Evolutionary conservation across 2,329 filamentous ascomycete species (phyloP).

Genomic region (Onygenales sp.): DNA sequence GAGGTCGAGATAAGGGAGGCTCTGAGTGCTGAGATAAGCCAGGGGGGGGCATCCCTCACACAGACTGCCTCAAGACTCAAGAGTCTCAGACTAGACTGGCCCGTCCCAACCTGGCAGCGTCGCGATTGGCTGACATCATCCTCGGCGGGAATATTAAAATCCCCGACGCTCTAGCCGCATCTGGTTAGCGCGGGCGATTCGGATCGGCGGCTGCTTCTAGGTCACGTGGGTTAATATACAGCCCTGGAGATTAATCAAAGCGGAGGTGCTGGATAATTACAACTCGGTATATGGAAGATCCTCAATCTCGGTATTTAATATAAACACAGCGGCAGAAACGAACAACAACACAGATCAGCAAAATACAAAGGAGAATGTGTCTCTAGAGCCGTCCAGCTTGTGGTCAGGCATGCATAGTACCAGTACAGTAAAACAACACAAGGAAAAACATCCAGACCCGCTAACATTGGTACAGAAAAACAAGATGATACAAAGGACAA

Average conservation of each 20-base stretch:
- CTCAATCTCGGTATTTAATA: background rate
- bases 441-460: background rate
- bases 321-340: background rate
- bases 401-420: background rate
- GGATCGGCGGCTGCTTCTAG: too few relatives aligned
- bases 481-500: background rate
- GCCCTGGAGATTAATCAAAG: too few relatives aligned
- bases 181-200: too few relatives aligned
- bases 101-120: background rate
- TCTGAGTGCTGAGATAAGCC: background rate
- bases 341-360: background rate
- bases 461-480: background rate
- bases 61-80: too few relatives aligned
- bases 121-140: background rate
- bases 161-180: too few relatives aligned
- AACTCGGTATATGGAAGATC: background rate
- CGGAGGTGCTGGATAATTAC: too few relatives aligned
- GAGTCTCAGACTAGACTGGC: too few relatives aligned
- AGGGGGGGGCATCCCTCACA: too few relatives aligned
- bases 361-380: background rate
- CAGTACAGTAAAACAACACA: background rate
- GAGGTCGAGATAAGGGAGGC: background rate
- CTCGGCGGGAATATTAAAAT: too few relatives aligned
- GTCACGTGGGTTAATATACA: too few relatives aligned
- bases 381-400: background rate